Evolutionary conservation across 2,329 filamentous ascomycete species (phyloP), one percentile per base, ranked within the genome.

Genomic region (Ascochyta viciae-villosae): DNA sequence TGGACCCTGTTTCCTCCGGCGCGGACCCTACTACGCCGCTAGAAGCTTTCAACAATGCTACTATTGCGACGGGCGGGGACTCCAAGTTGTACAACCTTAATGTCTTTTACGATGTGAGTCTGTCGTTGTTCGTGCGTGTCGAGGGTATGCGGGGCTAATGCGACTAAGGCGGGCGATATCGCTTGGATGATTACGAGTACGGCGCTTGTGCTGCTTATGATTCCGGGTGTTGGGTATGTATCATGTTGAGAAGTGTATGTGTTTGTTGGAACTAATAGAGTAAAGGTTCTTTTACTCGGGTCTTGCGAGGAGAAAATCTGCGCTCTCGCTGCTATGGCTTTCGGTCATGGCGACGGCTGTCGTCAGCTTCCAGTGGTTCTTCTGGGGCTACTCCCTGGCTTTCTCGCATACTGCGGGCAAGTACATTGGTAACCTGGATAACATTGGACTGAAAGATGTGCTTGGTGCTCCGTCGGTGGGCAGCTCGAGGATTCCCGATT

Each of bases 241-340:
- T 31, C 8, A 9, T 4, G 9, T 4, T 29, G 9, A 4, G 3
- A 29, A 29, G 8, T 8, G 1, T 3, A 10, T 1, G 12, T 9
- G 8, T 8, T 8, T 9, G 7, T 29, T 31, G 10, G 12, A 31
- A 15, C 29, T 31, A 6, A 31, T 31, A 12, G 29, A 15, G 4
- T n/a, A n/a, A 62, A 86, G 91, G 49, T 95, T 96, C 83, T 96
- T 96, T 84, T 96, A 96, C 82, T 94, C 90, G 39, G 92, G 92
- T 62, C 88, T 96, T 15, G 91, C 92, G 15, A 88, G 92, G 53
- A 87, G 92, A 75, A 96, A 96, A 81, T 96, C 91, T 0, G 92
- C 92, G 4, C 82, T 96, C 50, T 91, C 91, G 16, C 83, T 96
- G 59, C 89, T 96, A 75, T 93, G 91, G 84, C 83, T 96, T 4